A percentile compares a stretch with the other conserved stretches of the same genome.
Evolutionary conservation across 768 basidiomycete species (phyloP).

Genomic region (Trametes maxima): DNA sequence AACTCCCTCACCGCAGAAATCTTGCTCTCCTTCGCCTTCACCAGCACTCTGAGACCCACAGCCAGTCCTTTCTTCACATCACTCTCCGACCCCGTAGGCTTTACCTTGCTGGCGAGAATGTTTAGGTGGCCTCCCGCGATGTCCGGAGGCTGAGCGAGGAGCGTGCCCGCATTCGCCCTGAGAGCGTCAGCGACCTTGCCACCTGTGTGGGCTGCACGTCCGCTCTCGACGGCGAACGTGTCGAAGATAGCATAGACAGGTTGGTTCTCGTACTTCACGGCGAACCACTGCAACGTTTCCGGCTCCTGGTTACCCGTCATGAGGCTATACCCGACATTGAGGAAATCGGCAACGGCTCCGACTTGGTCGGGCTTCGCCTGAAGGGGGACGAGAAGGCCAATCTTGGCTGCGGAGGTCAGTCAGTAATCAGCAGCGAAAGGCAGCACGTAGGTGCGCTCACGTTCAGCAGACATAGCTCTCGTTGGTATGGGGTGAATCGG

Average conservation of each 20-base stretch:
- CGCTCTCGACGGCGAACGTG: conserved; percentile 39
- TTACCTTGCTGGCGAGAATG: conserved; percentile 39
- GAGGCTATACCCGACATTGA: conserved; percentile 33
- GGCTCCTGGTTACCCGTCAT: conserved; percentile 35
- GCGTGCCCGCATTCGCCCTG: conserved; percentile 33
- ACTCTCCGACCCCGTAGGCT: conserved; percentile 14
- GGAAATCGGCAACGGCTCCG: conserved; percentile 34
- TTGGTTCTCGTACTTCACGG: conserved; percentile 33
- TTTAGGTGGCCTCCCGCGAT: conserved; percentile 28
- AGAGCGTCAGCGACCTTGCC: conserved; percentile 42
- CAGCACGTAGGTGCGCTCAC: neutral
- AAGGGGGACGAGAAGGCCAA: conserved; percentile 37
- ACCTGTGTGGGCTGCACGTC: conserved; percentile 38
- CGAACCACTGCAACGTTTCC: conserved; percentile 43
- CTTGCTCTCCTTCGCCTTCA: conserved; percentile 42
- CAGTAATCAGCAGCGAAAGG: neutral
- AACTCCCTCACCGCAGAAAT: conserved; percentile 39
- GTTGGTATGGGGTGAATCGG: too few species aligned
- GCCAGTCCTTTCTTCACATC: conserved; percentile 32
- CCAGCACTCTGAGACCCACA: conserved; percentile 37
- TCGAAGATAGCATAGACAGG: conserved; percentile 42
- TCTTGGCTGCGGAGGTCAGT: conserved; percentile 9
- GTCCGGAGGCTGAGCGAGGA: conserved; percentile 34
- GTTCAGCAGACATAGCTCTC: conserved; percentile 11
- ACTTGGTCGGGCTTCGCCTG: conserved; percentile 30